A percentile compares a stretch with the other conserved stretches of the same genome.
Conservation (phyloP, 2,329 filamentous ascomycete genomes). For the Neofusicoccum kwambonambiense region DNA sequence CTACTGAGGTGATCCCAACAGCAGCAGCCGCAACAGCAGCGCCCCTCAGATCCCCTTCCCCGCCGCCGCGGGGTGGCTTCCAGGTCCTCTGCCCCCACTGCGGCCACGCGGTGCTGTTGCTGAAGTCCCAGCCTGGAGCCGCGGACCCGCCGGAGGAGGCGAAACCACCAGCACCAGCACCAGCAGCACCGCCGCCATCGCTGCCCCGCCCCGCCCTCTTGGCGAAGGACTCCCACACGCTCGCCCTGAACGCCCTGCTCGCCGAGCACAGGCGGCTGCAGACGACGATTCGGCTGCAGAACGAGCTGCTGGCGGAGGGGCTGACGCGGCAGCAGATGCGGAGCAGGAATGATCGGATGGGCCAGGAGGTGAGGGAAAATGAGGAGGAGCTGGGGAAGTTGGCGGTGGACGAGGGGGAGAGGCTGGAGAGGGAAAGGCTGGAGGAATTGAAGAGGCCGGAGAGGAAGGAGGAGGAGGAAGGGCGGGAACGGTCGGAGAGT, state of each 20-base stretch:
- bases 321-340: background rate
- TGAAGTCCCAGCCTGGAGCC: background rate
- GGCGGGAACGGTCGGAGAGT: background rate
- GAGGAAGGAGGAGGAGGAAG: background rate
- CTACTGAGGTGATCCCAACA: background rate
- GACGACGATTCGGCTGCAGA: background rate
- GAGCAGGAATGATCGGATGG: background rate
- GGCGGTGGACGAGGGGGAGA: background rate
- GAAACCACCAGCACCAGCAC: background rate
- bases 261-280: background rate
- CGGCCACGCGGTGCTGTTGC: background rate
- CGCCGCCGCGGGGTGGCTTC: background rate
- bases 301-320: background rate
- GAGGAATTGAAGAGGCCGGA: background rate
- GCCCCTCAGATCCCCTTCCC: no score
- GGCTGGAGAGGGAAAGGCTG: background rate
- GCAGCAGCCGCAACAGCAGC: background rate
- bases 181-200: background rate
- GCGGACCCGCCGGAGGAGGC: background rate
- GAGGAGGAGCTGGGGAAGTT: background rate
- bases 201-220: background rate
- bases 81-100: background rate
- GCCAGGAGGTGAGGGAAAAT: background rate
- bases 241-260: background rate
- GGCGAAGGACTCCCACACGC: background rate